Base-by-base conservation (phyloP, 2,329 filamentous ascomycete species). In the Colletotrichum sidae region DNA sequence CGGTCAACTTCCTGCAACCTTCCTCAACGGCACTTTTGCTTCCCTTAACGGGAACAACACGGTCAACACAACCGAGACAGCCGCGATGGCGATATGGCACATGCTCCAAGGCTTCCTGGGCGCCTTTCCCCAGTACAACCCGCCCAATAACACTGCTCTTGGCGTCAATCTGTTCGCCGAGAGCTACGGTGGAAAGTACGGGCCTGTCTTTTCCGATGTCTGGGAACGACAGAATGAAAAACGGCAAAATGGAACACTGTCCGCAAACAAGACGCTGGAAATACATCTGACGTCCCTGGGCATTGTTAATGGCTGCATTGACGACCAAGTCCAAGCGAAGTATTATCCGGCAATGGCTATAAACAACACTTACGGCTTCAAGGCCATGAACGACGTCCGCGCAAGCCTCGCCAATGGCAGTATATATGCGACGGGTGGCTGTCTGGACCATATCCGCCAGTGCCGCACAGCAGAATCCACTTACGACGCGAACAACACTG, bases 271-370 rank as follows among this genome's bases (percentile, higher is more conserved):
- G 41, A 88, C 86, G 2, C 76, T 90, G 10, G 83, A 87, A 37
- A 86, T 92, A 53, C 83, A 85, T 58, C 79, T 93, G 8, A 80
- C 79, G 12, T 86, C 90, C 0, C 76, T 93, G 0, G 90, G 90
- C 25, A 90, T 94, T 63, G 80, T 92, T 63, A 92, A 93, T 73
- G 91, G 90, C 11, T 87, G 90, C 68, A 80, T 93, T 41, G 92
- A 94, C 71, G 82, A 86, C 69, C 74, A 88, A 37, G 81, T 88
- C 1, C 89, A 93, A 76, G 79, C 80, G 4, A 84, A 85, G 3
- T 86, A 78, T 69, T 88, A 86, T 68, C 83, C 87, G 1, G 72
- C 76, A 8, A 90, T 89, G 73, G 85, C 86, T 9, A 81, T 82
- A 62, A 57, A 66, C 72, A 92, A 92, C 72, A 88, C 89, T 0